Percentiles rank a stretch among this genome's conserved stretches.
Conservation (phyloP, 371 early-diverging fungal genomes). For the Syncephalastrum racemosum region DNA sequence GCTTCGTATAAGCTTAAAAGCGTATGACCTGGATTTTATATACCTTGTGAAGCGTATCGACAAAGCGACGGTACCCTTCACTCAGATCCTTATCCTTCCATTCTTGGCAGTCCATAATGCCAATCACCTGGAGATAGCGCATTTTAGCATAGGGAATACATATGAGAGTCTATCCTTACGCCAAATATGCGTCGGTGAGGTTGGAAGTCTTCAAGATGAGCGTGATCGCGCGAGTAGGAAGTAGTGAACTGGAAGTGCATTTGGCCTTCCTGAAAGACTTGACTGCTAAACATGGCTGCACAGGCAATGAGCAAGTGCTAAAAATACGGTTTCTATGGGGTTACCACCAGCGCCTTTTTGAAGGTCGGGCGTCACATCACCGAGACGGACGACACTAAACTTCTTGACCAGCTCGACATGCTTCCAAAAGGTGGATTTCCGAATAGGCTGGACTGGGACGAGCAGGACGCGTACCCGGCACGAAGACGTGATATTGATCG, state of each 20-base stretch:
- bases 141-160: neutral
- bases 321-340: neutral
- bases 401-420: slow-evolving; percentile 65
- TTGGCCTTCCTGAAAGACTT: slow-evolving; percentile 71
- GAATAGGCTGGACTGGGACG: slow-evolving; percentile 75
- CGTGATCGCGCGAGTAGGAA: slow-evolving; percentile 55
- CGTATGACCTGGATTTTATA: neutral
- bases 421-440: slow-evolving; percentile 62
- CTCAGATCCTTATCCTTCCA: slow-evolving; percentile 62
- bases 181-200: slow-evolving; percentile 77
- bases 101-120: slow-evolving; percentile 82
- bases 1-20: neutral
- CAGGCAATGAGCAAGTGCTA: slow-evolving; percentile 2
- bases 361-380: slow-evolving; percentile 61
- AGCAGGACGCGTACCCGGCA: slow-evolving; percentile 71
- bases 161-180: slow-evolving; percentile 33
- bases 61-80: slow-evolving; percentile 66
- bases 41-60: slow-evolving; percentile 64
- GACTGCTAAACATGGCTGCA: slow-evolving; percentile 56
- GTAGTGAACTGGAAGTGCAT: slow-evolving; percentile 79
- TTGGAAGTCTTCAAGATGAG: slow-evolving; percentile 79
- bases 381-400: slow-evolving; percentile 52
- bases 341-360: slow-evolving; percentile 51
- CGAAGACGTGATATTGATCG: slow-evolving; percentile 53
- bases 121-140: slow-evolving; percentile 61